Base-by-base conservation (phyloP, 2,329 filamentous ascomycete genomes). In the Stagonosporopsis vannaccii region DNA sequence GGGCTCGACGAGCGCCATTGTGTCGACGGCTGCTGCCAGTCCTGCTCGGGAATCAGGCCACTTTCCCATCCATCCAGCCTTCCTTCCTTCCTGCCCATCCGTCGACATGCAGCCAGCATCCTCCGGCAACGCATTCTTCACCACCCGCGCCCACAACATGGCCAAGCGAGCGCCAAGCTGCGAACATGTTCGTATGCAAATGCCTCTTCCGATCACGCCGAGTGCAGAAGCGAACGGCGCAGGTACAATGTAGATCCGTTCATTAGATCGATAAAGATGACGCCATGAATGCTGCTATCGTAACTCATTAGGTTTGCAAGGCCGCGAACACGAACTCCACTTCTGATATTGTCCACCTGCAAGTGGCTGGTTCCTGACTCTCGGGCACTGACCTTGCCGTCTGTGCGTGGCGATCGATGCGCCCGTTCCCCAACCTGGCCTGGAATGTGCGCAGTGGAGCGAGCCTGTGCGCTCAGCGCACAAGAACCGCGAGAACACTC, bases 401-500 rank as follows among this genome's bases (percentile, higher is more conserved):
- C 54, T 33, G 54, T 57, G 54, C 54, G 20, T 39, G 47, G 22
- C 58, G 60, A 54, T 62, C 54, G 37, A 46, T 58, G 40, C 51
- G 42, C 46, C 42, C 41, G 53, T 51, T 30, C 53, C 52, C 46
- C 53, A 37, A 56, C 33, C 45, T 46, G 30, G 53, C 43, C 47
- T 52, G 48, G 48, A 57, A 57, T 57, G 54, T 22, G 37, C 61
- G 56, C 36, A 23, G 47, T 41, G 50, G 50, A 33, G 42, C 46
- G 20, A 49, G 51, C 45, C 52, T 45, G 59, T 57, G 54, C 61
- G 52, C 58, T 75, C 70, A 76, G 58, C 63, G 62, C 64, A 67
- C 69, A 32, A 75, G 54, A 48, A 67, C 75, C 51, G 77, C 76
- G 60, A 80, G 73, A 42, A 79, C 56, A 59, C 68, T 69, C 74